phyloP scores from a whole-genome alignment of 345 rosid species.

The Orychophragmus violaceus region DNA sequence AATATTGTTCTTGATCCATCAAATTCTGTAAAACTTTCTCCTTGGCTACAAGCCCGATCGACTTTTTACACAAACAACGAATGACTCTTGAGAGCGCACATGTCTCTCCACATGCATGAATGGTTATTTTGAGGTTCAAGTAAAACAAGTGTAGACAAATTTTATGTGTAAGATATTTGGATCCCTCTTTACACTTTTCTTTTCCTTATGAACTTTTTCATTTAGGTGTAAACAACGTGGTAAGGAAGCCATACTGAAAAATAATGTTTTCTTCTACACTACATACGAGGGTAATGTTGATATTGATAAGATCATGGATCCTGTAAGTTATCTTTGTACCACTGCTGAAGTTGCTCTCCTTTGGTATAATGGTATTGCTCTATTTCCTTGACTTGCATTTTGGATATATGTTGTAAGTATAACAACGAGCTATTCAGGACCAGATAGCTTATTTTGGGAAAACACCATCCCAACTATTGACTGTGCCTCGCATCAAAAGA shows the following conservation, averaged over 20 bases:
- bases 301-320: constrained; percentile 77
- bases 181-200: background rate
- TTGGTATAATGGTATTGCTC: constrained; percentile 8
- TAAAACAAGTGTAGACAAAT: too few relatives aligned
- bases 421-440: constrained; percentile 67
- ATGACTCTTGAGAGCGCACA: constrained; percentile 95
- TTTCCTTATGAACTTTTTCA: constrained; percentile 7
- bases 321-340: constrained; percentile 45
- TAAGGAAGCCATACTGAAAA: constrained; percentile 77
- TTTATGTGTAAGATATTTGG: background rate
- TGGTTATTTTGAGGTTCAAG: constrained; percentile 84
- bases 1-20: constrained; percentile 26
- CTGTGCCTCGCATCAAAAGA: constrained; percentile 69
- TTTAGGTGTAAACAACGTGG: constrained; percentile 93
- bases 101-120: constrained; percentile 92
- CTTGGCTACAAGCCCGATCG: constrained; percentile 81
- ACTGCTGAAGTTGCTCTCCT: constrained; percentile 7
- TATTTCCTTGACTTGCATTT: background rate
- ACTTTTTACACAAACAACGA: constrained; percentile 87
- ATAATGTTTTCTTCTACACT: constrained; percentile 87
- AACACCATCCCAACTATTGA: constrained; percentile 89
- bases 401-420: constrained; percentile 41
- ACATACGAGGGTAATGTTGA: constrained; percentile 86
- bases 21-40: constrained; percentile 83
- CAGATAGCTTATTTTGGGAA: constrained; percentile 90